These are phyloP conservation scores for Flaveria ramosissima DNA, from an alignment of 129 eudicot genomes.

Conservation along the genomic window DNA sequence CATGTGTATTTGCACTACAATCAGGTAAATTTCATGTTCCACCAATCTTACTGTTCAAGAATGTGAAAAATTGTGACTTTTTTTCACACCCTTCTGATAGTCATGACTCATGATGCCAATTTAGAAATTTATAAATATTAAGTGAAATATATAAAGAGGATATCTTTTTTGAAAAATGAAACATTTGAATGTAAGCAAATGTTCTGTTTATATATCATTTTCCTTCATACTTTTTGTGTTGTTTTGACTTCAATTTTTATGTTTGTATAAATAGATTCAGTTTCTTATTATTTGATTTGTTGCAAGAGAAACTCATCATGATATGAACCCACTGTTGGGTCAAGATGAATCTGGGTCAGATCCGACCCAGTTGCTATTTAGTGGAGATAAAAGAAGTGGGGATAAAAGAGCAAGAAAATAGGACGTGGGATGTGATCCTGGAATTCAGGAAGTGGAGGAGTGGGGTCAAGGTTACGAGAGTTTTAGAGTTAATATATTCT, in stretches of 20 bases:
- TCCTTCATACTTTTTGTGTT: background rate
- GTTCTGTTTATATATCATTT: background rate
- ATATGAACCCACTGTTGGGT: too few species aligned
- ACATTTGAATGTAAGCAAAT: background rate
- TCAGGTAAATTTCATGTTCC: slow-evolving; percentile 53
- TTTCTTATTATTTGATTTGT: background rate
- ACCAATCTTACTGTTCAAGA: background rate
- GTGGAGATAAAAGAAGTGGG: too few species aligned
- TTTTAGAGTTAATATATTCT: too few species aligned
- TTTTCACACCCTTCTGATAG: background rate
- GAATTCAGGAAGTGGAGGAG: too few species aligned
- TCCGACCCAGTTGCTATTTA: too few species aligned
- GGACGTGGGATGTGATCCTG: too few species aligned
- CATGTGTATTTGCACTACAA: slow-evolving; percentile 68
- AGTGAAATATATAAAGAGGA: too few species aligned
- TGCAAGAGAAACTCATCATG: background rate
- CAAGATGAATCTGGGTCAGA: too few species aligned
- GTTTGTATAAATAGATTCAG: too few species aligned
- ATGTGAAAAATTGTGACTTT: background rate
- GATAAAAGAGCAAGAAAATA: too few species aligned
- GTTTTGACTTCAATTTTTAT: too few species aligned
- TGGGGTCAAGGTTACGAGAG: too few species aligned
- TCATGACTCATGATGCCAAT: background rate
- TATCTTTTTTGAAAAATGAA: background rate
- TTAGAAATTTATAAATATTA: background rate